Conservation (phyloP, 208 protist species). For the Leishmania tropica region DNA sequence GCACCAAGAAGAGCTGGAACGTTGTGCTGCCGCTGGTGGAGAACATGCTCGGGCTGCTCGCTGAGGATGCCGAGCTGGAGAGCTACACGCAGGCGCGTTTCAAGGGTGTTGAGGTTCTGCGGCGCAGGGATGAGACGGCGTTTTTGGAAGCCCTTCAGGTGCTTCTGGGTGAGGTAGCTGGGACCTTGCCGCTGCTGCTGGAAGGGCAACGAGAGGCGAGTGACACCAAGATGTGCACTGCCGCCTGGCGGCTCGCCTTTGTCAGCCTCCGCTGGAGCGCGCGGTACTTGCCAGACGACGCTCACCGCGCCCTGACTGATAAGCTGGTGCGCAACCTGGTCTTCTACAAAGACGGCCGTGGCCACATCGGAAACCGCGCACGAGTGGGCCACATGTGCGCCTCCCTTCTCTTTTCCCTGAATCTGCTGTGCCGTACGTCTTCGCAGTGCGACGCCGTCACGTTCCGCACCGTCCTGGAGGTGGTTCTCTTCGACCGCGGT, state of each 20-base stretch:
- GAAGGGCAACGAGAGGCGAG: conserved; percentile 36
- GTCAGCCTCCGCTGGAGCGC: conserved; percentile 51
- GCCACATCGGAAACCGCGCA: conserved; percentile 33
- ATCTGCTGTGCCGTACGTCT: conserved; percentile 56
- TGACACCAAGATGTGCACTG: conserved; percentile 53
- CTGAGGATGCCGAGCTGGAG: conserved; percentile 62
- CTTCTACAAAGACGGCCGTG: conserved; percentile 36
- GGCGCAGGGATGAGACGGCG: conserved; percentile 25
- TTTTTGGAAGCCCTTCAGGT: conserved; percentile 20
- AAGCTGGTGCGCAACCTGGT: conserved; percentile 53
- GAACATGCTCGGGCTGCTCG: conserved; percentile 55
- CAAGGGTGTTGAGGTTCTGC: conserved; percentile 31
- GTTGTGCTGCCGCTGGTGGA: conserved; percentile 64
- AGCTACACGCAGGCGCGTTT: conserved; percentile 39
- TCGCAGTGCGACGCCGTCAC: conserved; percentile 48
- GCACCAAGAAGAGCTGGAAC: conserved; percentile 50
- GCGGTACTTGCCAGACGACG: conserved; percentile 21
- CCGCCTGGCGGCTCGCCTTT: conserved; percentile 68
- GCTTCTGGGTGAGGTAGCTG: conserved; percentile 29
- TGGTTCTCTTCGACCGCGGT: conserved; percentile 53
- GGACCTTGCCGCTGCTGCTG: conserved; percentile 68
- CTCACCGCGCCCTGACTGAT: conserved; percentile 27
- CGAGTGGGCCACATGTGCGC: conserved; percentile 56
- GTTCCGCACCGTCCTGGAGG: conserved; percentile 52
- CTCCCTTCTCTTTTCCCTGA: conserved; percentile 53